Evolutionary conservation across 192 early-diverging fungal genomes (phyloP), one percentile per base, ranked within the genome.

Genomic region (Fimicolochytrium jonesii): DNA sequence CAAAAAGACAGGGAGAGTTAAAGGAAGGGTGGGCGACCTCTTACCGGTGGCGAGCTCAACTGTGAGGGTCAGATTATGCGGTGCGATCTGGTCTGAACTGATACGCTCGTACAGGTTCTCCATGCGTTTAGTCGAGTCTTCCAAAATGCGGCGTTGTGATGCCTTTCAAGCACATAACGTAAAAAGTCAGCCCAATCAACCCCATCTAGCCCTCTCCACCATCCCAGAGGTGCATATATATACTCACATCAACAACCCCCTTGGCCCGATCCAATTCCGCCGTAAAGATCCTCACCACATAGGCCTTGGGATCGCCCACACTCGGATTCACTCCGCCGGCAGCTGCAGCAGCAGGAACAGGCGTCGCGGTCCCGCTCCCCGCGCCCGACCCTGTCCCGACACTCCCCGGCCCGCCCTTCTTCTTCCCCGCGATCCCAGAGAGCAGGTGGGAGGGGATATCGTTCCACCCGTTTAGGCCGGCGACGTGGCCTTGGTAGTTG

Each of bases 81-180:
- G 44, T 1, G 64, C 63, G 11, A 79, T 54, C 17, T 17, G 36
- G 47, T 68, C 35, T 4, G 26, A 34, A 26, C 50, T 62, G 7
- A 79, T 58, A 15, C 73, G 67, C 31, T 79, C 73, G 29, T 74
- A 70, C 25, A 79, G 57, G 31, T 62, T 65, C 23, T 79, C 77
- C 10, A 79, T 15, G 4, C 72, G 71, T 49, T 71, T 76, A 35
- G 72, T 71, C 6, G 77, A 76, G 56, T 79, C 77, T 25, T 79
- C 72, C 30, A 79, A 44, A 57, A 76, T 73, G 17, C 63, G 51
- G 18, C 57, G 28, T 47, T 73, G 65, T 26, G 28, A 35, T 7
- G 46, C 25, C 53, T 46, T 26, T 20, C n/a, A 32, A 10, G 32
- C 7, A 20, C 17, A 59, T 29, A 23, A 6, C 22, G 22, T 6